These are phyloP conservation scores for Silene uniflora DNA, from an alignment of 148 eudicot genomes.

Conservation along the genomic window DNA sequence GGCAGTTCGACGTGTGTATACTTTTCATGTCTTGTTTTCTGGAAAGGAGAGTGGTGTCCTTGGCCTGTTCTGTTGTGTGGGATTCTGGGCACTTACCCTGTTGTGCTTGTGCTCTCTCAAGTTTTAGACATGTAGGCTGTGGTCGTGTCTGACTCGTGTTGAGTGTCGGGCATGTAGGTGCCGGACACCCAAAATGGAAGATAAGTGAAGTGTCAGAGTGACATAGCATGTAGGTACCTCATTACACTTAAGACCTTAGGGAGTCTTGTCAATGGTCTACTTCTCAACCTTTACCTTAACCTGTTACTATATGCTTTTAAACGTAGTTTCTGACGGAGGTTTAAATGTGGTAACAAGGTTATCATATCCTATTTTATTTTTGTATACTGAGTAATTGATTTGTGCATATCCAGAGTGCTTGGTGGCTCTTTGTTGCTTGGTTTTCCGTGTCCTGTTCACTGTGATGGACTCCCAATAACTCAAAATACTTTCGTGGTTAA, in stretches of 20 bases:
- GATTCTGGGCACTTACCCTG: not conserved
- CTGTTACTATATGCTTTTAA: not conserved
- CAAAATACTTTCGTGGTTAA: not conserved
- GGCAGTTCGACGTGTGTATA: not conserved
- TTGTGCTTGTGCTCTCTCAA: too few species aligned
- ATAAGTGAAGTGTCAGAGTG: too few species aligned
- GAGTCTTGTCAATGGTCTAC: not conserved
- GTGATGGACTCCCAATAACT: not conserved
- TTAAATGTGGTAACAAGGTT: not conserved
- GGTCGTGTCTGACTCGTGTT: too few species aligned
- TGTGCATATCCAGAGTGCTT: not conserved
- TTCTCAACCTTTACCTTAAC: not conserved
- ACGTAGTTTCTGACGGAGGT: not conserved
- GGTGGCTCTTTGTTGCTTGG: not conserved
- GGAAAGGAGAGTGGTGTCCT: not conserved
- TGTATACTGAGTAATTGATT: too few species aligned
- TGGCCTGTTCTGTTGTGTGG: not conserved
- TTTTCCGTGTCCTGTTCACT: not conserved
- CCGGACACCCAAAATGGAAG: too few species aligned
- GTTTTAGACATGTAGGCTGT: too few species aligned
- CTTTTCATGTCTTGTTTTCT: not conserved
- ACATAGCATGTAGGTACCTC: too few species aligned
- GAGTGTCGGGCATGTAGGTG: too few species aligned
- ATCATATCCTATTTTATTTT: not conserved
- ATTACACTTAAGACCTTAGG: not conserved